Base-by-base conservation (phyloP, 768 basidiomycete species). In the Leucocoprinus leucothites region DNA sequence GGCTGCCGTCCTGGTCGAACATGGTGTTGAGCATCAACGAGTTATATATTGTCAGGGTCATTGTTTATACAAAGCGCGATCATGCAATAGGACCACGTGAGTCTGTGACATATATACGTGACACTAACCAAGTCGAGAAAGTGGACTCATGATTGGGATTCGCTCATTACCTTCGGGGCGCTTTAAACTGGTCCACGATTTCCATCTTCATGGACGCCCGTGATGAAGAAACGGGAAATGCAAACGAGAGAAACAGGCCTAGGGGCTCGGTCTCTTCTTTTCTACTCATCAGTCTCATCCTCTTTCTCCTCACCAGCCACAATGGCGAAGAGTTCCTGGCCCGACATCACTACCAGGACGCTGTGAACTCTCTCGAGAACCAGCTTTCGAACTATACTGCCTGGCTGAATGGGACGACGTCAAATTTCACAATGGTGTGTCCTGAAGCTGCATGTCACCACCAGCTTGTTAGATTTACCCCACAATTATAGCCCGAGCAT, bases 291-390 rank as follows among this genome's bases (percentile, higher is more conserved):
- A 79, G 77, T 60, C 81, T 92, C 56, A 76, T 91, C 64, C 73
- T 92, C 24, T 91, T 87, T 69, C 78, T 92, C 81, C 80, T 92
- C 67, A 88, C 86, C 45, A 90, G 84, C 61, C 84, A 86, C 57
- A 85, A 79, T 57, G 78, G 81, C 6, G 88, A 89, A 61, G 86
- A 88, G 63, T 81, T 80, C 56, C 70, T 84, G 3, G 78, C 80
- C 14, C 74, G 82, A 56, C 82, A 79, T 61, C 82, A 84, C 54
- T 88, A 87, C 65, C 76, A 87, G 64, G 81, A 89, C 58, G 73
- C 82, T n/a, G 64, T 92, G 3, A 71, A 75, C 26, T 75, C 75
- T 6, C 67, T 91, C 57, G 75, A 75, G 28, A 74, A 80, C 63
- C 82, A 89, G 58, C 67, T 85, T 11, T 78, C 79, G n/a, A 89